Base-by-base conservation (phyloP, 306 rosid species). In the Castanospermum australe region DNA sequence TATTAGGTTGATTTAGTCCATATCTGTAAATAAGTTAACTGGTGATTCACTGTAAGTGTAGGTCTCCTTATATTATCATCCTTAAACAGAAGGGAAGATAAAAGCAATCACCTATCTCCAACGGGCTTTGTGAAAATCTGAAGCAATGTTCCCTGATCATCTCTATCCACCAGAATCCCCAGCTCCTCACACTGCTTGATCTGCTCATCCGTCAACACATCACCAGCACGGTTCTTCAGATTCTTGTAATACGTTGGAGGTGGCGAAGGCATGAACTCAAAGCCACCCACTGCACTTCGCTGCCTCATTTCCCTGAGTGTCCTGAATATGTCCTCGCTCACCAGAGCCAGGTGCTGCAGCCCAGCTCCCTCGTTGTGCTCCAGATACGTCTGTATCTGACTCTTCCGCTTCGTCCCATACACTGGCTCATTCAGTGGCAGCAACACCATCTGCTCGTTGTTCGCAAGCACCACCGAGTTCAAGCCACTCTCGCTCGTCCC, bases 291-390 rank as follows among this genome's bases (percentile, higher is more conserved):
- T 2, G 73, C 52, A 60, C 94, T 91, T 8, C 98, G 42, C 82
- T 84, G 68, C 59, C 97, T 85, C 99, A 95, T 95, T 72, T 95
- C 98, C 75, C 96, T 86, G 50, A 95, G 41, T 0, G 98, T 95
- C 28, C 65, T 79, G 86, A 95, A 92, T 15, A 95, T 95, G 71
- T 93, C 93, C 1, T 74, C 77, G 38, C 85, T 69, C 67, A 67
- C 74, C 54, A 95, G 69, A 0, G 99, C 99, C 79, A 95, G 38
- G 55, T 95, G 99, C 85, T 95, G 99, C 2, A 92, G 61, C 18
- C 99, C 99, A 0, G 97, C 84, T 8, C 99, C 99, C 20, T 90
- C 99, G 39, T 95, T 95, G 86, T 95, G 99, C 81, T 95, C 99
- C 78, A 95, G 39, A 75, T 92, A 95, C 0, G 98, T 95, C 84